Conservation (phyloP, 164 flowering plant species). For the Chloranthus sessilifolius region DNA sequence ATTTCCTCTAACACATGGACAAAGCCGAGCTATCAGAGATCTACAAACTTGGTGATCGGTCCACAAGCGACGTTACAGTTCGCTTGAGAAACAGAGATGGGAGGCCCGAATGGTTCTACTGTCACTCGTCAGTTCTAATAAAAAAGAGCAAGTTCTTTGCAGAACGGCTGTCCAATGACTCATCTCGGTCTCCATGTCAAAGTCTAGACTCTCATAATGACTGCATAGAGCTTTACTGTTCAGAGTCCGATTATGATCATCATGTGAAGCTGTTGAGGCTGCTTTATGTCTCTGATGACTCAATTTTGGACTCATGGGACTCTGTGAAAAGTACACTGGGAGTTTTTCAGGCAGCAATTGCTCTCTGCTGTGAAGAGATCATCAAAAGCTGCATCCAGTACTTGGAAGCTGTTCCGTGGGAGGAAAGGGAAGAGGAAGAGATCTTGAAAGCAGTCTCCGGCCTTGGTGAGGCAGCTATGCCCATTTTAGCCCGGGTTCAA, state of each 20-base stretch:
- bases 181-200: not conserved
- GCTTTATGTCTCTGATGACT: slow-evolving; percentile 33
- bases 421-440: slow-evolving; percentile 56
- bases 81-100: slow-evolving; percentile 35
- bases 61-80: slow-evolving; percentile 36
- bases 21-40: slow-evolving; percentile 16
- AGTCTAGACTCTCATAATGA: slow-evolving; percentile 11
- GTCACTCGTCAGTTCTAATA: slow-evolving; percentile 39
- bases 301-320: slow-evolving; percentile 36
- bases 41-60: slow-evolving; percentile 30
- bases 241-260: slow-evolving; percentile 32
- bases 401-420: slow-evolving; percentile 64
- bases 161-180: slow-evolving; percentile 16
- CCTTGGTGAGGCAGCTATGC: slow-evolving; percentile 50
- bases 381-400: slow-evolving; percentile 40
- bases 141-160: slow-evolving; percentile 48
- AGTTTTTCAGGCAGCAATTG: slow-evolving; percentile 37
- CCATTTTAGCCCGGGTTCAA: slow-evolving; percentile 45
- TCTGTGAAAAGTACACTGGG: slow-evolving; percentile 45
- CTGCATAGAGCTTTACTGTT: slow-evolving; percentile 41
- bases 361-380: slow-evolving; percentile 42
- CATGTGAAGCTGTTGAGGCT: slow-evolving; percentile 44
- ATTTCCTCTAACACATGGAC: slow-evolving; percentile 28
- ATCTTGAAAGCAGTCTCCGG: slow-evolving; percentile 33
- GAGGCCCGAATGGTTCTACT: slow-evolving; percentile 36